Evolutionary conservation across 2,329 filamentous ascomycete species (phyloP), one percentile per base, ranked within the genome.

Genomic region (Ceratocystis papillata): DNA sequence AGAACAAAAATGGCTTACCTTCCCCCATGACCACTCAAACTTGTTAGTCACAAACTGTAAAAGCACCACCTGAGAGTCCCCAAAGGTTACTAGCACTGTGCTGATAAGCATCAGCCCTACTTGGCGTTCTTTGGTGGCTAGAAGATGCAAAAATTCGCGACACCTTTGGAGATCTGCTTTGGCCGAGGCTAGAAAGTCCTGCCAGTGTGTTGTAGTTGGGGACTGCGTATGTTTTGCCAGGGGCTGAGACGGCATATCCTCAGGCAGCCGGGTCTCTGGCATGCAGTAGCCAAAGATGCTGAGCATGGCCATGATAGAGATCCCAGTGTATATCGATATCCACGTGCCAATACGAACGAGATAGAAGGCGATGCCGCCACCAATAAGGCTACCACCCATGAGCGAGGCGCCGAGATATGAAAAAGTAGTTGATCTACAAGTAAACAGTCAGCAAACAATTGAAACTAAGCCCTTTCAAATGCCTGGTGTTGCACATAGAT

Each of bases 41-140:
- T 70, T 69, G 63, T 70, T 71, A 60, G 70, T 73, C 61, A 71
- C 70, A 64, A 72, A 72, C 61, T 72, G 71, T 12, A 71, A 59
- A 53, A 73, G 69, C 10, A 70, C 67, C 12, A 68, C 62, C 55
- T 66, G 64, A 3, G 67, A 66, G 22, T 68, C 67, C 7, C 67
- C 67, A 33, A 68, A 64, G 1, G 67, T 66, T 8, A 66, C 64
- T 5, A 68, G 48, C 17, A 68, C 64, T 2, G 64, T 66, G 30
- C 67, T 63, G 25, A 65, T 64, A 33, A 68, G 62, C 67, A 68
- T 66, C 41, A 66, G 62, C 5, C 53, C 64, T 7, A 68, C 65
- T 25, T 64, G 50, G 3, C 64, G 67, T 46, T 68, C 64, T 25
- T 41, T 46, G 37, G 33, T 66, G 2, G 64, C 64, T 28, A 68